phyloP scores from a whole-genome alignment of 2,329 filamentous ascomycete species.

The Cylindrodendrum hubeiense region DNA sequence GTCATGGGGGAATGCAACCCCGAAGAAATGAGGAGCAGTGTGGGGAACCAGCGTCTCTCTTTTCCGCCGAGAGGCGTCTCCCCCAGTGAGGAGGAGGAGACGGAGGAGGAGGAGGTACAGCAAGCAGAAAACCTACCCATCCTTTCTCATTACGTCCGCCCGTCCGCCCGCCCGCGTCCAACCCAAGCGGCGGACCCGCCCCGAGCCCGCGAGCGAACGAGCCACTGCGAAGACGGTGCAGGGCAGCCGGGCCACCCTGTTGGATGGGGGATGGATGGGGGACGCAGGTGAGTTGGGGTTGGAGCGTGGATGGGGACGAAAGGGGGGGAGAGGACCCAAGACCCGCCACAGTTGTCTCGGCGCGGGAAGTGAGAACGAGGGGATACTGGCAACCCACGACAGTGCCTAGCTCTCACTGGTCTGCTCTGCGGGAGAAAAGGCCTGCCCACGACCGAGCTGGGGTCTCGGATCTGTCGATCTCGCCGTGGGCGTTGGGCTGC shows the following conservation, averaged over 20 bases:
- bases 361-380: not conserved
- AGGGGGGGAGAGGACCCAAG: not conserved
- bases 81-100: constrained; percentile 9
- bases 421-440: not conserved
- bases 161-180: constrained; percentile 37
- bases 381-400: too few relatives aligned
- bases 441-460: constrained; percentile 12
- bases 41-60: constrained; percentile 27
- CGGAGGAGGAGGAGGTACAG: not conserved
- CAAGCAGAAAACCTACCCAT: not conserved
- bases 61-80: constrained; percentile 29
- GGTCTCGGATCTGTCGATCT: constrained; percentile 34
- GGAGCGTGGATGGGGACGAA: too few relatives aligned
- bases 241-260: not conserved
- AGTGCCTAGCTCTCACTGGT: not conserved
- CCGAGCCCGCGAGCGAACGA: constrained; percentile 19
- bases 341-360: constrained; percentile 1
- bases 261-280: constrained; percentile 15
- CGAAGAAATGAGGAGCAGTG: constrained; percentile 28
- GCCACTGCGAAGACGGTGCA: constrained; percentile 12
- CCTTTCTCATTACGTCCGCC: constrained; percentile 12
- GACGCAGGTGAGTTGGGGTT: constrained; percentile 1
- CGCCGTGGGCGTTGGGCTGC: constrained; percentile 5
- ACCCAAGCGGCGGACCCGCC: constrained; percentile 25
- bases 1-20: constrained; percentile 24